phyloP scores from a whole-genome alignment of 2,329 filamentous ascomycete species.

The Colletotrichum costaricense region DNA sequence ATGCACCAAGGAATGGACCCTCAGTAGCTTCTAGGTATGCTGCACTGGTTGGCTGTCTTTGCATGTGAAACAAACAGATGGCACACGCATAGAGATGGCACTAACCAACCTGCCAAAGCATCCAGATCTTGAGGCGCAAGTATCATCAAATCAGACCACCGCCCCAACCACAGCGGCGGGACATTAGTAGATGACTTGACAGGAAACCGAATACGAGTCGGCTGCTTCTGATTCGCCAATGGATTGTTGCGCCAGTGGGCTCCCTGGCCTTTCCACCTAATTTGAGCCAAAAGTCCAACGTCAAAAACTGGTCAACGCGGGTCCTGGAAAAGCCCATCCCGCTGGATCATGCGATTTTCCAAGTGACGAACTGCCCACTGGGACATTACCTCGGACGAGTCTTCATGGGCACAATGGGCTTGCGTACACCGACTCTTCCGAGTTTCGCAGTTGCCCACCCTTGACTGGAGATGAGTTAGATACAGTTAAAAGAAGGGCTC shows the following conservation, averaged over 20 bases:
- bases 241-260: background rate
- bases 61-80: background rate
- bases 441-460: background rate
- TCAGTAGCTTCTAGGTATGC: background rate
- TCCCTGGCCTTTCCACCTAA: background rate
- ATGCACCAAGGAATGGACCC: background rate
- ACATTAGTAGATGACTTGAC: slow-evolving; percentile 3
- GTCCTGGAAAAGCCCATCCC: background rate
- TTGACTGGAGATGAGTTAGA: background rate
- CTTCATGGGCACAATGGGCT: background rate
- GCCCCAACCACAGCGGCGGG: no score
- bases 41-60: background rate
- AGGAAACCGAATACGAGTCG: slow-evolving; percentile 21
- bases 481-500: background rate
- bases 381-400: slow-evolving; percentile 11
- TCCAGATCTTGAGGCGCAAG: background rate
- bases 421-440: background rate
- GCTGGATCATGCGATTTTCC: slow-evolving; percentile 6
- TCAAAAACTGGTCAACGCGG: background rate
- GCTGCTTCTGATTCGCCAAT: background rate
- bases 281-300: background rate
- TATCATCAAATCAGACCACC: slow-evolving; percentile 5
- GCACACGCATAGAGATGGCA: slow-evolving; percentile 1
- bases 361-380: slow-evolving; percentile 1
- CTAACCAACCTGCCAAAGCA: background rate